Evolutionary conservation across 345 rosid genomes (phyloP), one percentile per base, ranked within the genome.

Genomic region (Diplotaxis tenuifolia): DNA sequence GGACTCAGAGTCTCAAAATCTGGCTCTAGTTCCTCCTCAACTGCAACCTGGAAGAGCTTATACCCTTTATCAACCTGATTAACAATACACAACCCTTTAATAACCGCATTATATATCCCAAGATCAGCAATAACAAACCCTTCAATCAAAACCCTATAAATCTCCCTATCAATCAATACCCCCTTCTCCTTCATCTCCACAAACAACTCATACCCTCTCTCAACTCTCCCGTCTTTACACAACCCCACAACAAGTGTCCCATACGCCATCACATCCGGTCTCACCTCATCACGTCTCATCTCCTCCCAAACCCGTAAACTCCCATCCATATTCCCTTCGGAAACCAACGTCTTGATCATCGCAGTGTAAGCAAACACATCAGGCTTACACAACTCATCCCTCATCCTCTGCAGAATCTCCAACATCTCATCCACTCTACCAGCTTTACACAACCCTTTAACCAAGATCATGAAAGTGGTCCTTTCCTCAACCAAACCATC

Each of bases 301-400:
- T 94, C 97, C 64, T 87, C 87, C 98, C 98, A 94, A 57, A 94
- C 89, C 73, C 50, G 72, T 81, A 87, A 75, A 75, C 92, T 74
- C 2, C 86, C 97, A 62, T 91, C 96, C 78, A 89, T 75, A 64
- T 89, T 85, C 67, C 88, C 93, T 62, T 74, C 83, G 0, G 81
- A 80, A 78, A 83, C 85, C 84, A 94, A 68, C n/a, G 82, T 72
- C 75, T 73, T 85, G 36, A 89, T 50, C 90, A 91, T 88, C 1
- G 98, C 90, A 0, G 98, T 91, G 45, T 86, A 91, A 0, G 96
- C 98, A 81, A 91, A 94, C 28, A 94, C 88, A 77, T 94, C 96
- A 0, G 97, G 96, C 40, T 86, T 88, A 75, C 96, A 89, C 75
- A 84, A 31, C 76, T 81, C 76, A 4, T 68, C 77, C 60, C 96